Percentiles rank a stretch among this genome's conserved stretches.
Conservation (phyloP, 2,329 filamentous ascomycete genomes). For the Cytospora schulzeri region DNA sequence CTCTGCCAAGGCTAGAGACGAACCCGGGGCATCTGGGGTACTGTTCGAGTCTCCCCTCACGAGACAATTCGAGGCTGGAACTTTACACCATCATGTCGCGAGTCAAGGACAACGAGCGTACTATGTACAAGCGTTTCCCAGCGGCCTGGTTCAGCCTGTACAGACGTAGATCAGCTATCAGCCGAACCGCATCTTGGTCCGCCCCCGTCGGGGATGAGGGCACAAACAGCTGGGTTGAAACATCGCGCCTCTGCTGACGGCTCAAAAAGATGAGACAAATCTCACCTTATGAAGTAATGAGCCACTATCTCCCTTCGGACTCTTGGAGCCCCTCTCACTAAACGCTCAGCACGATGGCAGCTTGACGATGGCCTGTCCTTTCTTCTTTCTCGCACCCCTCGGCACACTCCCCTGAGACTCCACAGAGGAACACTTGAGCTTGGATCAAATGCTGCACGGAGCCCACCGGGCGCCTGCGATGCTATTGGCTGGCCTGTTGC, state of each 20-base stretch:
- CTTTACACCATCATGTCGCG: not conserved
- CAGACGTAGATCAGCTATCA: not conserved
- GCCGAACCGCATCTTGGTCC: not conserved
- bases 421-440: conserved; percentile 19
- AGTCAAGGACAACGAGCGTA: not conserved
- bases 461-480: not conserved
- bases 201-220: not conserved
- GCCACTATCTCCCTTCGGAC: not conserved
- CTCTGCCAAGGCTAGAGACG: not conserved
- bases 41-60: not conserved
- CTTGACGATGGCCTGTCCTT: conserved; percentile 18
- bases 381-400: conserved; percentile 7
- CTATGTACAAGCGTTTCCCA: not conserved
- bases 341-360: conserved; percentile 13
- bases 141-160: not conserved
- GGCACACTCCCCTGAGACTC: conserved; percentile 10
- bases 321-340: not conserved
- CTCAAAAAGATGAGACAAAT: not conserved
- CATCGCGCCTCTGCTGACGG: not conserved
- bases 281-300: not conserved
- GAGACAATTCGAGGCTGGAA: not conserved
- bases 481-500: conserved; percentile 24
- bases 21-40: not conserved
- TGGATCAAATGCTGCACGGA: conserved; percentile 14
- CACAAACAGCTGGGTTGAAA: not conserved